Evolutionary conservation across 805 yeast genomes (phyloP).

Genomic region (Barnettozyma pratensis): DNA sequence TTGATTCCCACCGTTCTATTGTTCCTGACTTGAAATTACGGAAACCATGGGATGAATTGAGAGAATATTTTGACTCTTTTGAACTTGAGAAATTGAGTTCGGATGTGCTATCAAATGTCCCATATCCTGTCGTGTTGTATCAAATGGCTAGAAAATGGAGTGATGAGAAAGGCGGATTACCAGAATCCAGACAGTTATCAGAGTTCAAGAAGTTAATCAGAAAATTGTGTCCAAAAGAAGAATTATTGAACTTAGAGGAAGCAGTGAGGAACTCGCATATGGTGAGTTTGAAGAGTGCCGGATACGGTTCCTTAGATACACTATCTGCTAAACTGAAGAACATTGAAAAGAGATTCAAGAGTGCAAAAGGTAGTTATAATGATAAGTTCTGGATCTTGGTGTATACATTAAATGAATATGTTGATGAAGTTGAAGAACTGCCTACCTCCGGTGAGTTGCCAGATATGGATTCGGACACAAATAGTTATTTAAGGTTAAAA

Average conservation of each 20-base stretch:
- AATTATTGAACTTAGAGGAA: constrained; percentile 40
- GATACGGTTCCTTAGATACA: constrained; percentile 16
- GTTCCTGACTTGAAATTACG: constrained; percentile 64
- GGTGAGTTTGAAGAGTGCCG: neutral
- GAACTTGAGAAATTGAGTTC: constrained; percentile 40
- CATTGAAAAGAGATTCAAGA: constrained; percentile 17
- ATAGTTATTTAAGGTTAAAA: constrained; percentile 53
- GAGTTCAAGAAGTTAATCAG: constrained; percentile 33
- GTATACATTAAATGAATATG: constrained; percentile 48
- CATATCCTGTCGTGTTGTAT: constrained; percentile 50
- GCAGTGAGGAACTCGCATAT: constrained; percentile 32
- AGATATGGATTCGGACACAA: constrained; percentile 82
- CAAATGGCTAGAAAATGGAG: constrained; percentile 35
- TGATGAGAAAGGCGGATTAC: constrained; percentile 32
- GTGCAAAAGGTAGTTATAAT: constrained; percentile 11
- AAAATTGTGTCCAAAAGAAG: constrained; percentile 2
- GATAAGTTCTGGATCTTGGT: constrained; percentile 58
- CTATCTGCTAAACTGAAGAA: constrained; percentile 6
- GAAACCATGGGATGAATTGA: constrained; percentile 67
- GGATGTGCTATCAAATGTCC: constrained; percentile 55
- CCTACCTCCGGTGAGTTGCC: constrained; percentile 76
- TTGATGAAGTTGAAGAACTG: constrained; percentile 36
- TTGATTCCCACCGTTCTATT: constrained; percentile 69
- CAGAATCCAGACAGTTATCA: constrained; percentile 36
- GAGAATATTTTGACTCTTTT: constrained; percentile 42